phyloP scores from a whole-genome alignment of 306 rosid species.

The Herpetospermum pedunculosum region DNA sequence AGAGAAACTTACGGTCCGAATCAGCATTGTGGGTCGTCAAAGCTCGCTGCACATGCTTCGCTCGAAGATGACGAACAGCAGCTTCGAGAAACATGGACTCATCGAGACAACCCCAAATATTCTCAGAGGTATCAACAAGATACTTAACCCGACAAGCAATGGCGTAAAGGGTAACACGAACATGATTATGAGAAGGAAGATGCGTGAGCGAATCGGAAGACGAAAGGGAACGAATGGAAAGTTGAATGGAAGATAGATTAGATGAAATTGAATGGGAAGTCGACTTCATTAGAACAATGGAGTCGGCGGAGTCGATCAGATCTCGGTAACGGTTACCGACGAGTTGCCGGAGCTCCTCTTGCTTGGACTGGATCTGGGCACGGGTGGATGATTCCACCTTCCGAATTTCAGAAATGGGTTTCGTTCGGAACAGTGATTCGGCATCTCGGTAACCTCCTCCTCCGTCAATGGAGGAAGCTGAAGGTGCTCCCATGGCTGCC shows the following conservation, averaged over 20 bases:
- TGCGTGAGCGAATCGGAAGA: constrained; percentile 22
- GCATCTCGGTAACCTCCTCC: constrained; percentile 52
- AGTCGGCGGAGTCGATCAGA: constrained; percentile 93
- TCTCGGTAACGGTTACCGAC: constrained; percentile 94
- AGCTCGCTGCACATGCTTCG: constrained; percentile 53
- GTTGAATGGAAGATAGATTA: constrained; percentile 51
- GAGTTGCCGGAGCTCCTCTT: constrained; percentile 95
- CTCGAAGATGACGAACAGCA: constrained; percentile 68
- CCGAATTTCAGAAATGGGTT: constrained; percentile 77
- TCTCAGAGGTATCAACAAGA: constrained; percentile 82
- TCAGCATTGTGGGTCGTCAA: constrained; percentile 9
- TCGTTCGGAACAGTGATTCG: constrained; percentile 67
- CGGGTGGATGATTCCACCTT: constrained; percentile 58
- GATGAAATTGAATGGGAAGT: constrained; percentile 54
- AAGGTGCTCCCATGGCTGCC: constrained; percentile 16
- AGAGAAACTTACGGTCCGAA: constrained; percentile 34
- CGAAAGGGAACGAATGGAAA: constrained; percentile 52
- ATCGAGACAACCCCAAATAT: constrained; percentile 93
- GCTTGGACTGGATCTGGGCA: constrained; percentile 77
- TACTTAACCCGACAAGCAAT: constrained; percentile 89
- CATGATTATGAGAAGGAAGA: constrained; percentile 18
- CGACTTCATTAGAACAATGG: constrained; percentile 73
- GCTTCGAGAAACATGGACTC: constrained; percentile 94
- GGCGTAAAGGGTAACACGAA: constrained; percentile 42
- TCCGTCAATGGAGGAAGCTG: constrained; percentile 10